Evolutionary conservation across 2,329 filamentous ascomycete species (phyloP), one percentile per base, ranked within the genome.

Genomic region (Pseudocercospora pini-densiflorae): DNA sequence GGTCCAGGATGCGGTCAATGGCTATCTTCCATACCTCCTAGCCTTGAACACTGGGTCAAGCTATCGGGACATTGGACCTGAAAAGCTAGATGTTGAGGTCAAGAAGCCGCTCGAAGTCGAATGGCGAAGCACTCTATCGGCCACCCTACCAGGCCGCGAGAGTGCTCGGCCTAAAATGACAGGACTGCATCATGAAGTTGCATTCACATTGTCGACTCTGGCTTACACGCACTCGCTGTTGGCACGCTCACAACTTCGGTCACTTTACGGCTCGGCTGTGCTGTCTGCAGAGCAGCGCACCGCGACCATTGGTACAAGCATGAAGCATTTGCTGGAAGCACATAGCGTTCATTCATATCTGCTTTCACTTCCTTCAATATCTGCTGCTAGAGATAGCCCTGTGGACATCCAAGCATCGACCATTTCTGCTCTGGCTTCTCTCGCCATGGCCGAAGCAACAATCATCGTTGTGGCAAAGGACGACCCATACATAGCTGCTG

Each of bases 401-500:
- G 61, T 75, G 7, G 83, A 85, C 63, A 81, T 83, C 12, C 78
- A 81, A 7, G 75, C 79, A 3, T 75, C 81, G 3, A 80, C 81
- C 40, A 76, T 81, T 47, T 79, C 79, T 12, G 83, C 82, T 16
- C 72, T 84, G 59, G 81, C 81, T 3, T 86, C 85, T 10, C 84
- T 97, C 2, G 89, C 92, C 0, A 84, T 95, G 33, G 93, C 94
- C 1, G 94, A 97, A 79, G 94, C 94, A 0, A 97, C 94, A 0
- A 85, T 98, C 1, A 86, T 97, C 1, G 93, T 93, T 0, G 93
- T 98, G 0, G 79, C 97, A 59, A 98, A 98, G 73, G 94, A 98
- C 76, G 95, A 99, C 75, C 93, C 94, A 0, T 98, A 97, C 75
- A 91, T 94, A 0, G 89, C 91, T 1, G 87, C 90, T 6, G 90